phyloP scores from a whole-genome alignment of 768 basidiomycete species.

The Cantharellus cinnabarinus region DNA sequence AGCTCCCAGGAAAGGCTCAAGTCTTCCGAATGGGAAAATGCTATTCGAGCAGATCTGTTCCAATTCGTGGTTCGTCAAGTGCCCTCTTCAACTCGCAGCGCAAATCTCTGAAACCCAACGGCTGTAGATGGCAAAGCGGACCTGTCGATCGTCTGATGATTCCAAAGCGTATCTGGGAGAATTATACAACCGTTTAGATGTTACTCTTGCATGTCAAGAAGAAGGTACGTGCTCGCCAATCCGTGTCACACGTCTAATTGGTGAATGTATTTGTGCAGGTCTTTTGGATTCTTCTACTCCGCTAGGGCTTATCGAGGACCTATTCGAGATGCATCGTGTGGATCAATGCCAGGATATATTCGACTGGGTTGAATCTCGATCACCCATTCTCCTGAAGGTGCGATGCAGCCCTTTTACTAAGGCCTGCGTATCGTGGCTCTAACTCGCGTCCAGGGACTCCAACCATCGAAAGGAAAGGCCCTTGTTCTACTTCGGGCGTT shows the following conservation, averaged over 20 bases:
- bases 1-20: background rate
- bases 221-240: background rate
- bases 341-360: background rate
- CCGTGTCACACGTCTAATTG: background rate
- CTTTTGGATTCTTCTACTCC: background rate
- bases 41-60: background rate
- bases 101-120: background rate
- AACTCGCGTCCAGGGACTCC: constrained; percentile 29
- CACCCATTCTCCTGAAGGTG: background rate
- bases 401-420: background rate
- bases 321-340: background rate
- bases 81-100: background rate
- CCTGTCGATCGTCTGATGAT: background rate
- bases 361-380: background rate
- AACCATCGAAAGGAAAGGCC: constrained; percentile 75
- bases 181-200: background rate
- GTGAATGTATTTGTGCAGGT: background rate
- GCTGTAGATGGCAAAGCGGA: background rate
- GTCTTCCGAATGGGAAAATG: background rate
- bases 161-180: background rate
- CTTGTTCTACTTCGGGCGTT: constrained; percentile 64
- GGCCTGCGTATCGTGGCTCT: background rate
- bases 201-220: background rate
- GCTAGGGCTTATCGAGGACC: background rate
- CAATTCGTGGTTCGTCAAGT: background rate